Evolutionary conservation across 257 asterid species (phyloP), one percentile per base, ranked within the genome.

Genomic region (Solanum arcanum): DNA sequence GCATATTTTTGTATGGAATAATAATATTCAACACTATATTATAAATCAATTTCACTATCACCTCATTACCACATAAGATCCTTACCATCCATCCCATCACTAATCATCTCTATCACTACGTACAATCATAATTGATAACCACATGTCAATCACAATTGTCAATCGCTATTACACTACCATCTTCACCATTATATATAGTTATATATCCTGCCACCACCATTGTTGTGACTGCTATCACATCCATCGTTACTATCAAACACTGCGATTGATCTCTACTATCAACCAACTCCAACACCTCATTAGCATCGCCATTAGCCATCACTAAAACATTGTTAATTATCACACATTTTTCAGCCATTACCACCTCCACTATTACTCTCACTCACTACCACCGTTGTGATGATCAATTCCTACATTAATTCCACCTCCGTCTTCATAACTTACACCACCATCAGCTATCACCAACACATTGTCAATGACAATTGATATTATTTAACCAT

Each of bases 11-110:
- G 11, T 21, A 27, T 9, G 27, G 3, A 12, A 59, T 20, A 59
- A 21, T 59, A 6, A 56, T 56, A 60, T 1, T 60, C 6, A 60
- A 1, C 1, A 5, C 0, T 6, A 60, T 0, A 59, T 59, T 2
- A 21, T 1, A 3, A 59, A 59, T 2, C 27, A 21, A 2, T 9
- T 21, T 1, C 2, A 1, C 0, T 1, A 21, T 59, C 27, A 21
- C 25, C 12, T 44, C 5, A 44, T 0, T 1, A 12, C 7, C 56
- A 47, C 7, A 12, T 1, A 1, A 15, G 5, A 47, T 13, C 18
- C 14, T 47, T 47, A 12, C 14, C 6, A 60, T 16, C 23, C 3
- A 52, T 52, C 0, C 6, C 69, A 60, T 1, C 29, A 60, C 14
- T 7, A 23, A 10, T 0, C 1, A 60, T 23, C 1, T 21, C 7